Conservation (phyloP, 768 basidiomycete species). For the Phanerochaete sordida region DNA sequence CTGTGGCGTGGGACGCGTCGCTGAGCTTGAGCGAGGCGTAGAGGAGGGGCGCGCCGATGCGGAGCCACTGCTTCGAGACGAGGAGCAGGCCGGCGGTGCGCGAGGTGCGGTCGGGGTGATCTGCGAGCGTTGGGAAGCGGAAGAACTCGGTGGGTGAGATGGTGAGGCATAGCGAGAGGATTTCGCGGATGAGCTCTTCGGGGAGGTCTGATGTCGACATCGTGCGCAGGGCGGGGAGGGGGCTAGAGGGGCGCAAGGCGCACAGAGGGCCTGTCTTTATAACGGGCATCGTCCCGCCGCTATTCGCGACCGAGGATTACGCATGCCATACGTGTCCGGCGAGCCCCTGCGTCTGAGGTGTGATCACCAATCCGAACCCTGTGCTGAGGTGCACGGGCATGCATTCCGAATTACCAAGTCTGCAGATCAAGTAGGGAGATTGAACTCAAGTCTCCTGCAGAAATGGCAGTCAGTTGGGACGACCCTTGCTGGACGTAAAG, state of each 20-base stretch:
- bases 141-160: background rate
- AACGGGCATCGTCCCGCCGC: background rate
- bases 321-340: too few species aligned
- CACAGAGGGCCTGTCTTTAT: background rate
- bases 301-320: background rate
- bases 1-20: background rate
- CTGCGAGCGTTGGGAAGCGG: background rate
- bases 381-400: too few species aligned
- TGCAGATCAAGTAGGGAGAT: too few species aligned
- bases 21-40: background rate
- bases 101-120: background rate
- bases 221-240: background rate
- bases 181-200: background rate
- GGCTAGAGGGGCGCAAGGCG: background rate
- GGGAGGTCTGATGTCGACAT: background rate
- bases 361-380: too few species aligned
- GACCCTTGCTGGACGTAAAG: too few species aligned
- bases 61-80: conserved; percentile 1
- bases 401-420: too few species aligned
- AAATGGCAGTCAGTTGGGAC: too few species aligned
- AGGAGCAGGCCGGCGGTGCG: background rate
- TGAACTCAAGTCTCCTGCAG: too few species aligned
- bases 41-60: conserved; percentile 1
- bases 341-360: too few species aligned
- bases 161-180: background rate